These are phyloP conservation scores for Leccinum aurantiacum DNA, from an alignment of 768 basidiomycete genomes.

Conservation along the genomic window DNA sequence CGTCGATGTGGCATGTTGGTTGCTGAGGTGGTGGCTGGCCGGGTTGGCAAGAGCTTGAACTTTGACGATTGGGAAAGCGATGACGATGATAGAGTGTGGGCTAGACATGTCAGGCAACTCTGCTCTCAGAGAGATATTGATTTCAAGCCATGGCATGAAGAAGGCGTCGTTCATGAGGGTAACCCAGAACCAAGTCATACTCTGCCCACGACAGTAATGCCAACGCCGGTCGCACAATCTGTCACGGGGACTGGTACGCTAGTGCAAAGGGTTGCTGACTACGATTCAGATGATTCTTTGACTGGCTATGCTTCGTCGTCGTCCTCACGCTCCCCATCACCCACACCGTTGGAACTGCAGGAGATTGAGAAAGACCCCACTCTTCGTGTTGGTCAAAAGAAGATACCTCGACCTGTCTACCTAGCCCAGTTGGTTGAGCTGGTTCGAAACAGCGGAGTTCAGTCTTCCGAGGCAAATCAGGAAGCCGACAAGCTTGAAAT, in stretches of 20 bases:
- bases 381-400: constrained; percentile 66
- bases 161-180: constrained; percentile 4
- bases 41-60: constrained; percentile 61
- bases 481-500: constrained; percentile 79
- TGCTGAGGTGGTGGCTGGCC: constrained; percentile 74
- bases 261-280: constrained; percentile 31
- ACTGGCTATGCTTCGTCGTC: constrained; percentile 72
- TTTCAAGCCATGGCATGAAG: constrained; percentile 33
- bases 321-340: constrained; percentile 73
- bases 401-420: constrained; percentile 83
- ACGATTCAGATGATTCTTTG: constrained; percentile 82
- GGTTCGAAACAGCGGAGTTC: constrained; percentile 58
- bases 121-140: constrained; percentile 53
- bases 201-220: constrained; percentile 16
- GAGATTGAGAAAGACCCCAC: constrained; percentile 88
- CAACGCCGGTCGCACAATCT: neutral
- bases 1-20: constrained; percentile 91
- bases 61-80: constrained; percentile 87
- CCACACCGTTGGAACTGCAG: constrained; percentile 75
- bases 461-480: constrained; percentile 54
- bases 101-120: constrained; percentile 56
- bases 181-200: constrained; percentile 9
- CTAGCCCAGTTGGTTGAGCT: constrained; percentile 80
- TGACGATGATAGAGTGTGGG: constrained; percentile 64
- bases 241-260: neutral